Conservation (phyloP, 2,329 filamentous ascomycete species). For the Botrytis cinerea region DNA sequence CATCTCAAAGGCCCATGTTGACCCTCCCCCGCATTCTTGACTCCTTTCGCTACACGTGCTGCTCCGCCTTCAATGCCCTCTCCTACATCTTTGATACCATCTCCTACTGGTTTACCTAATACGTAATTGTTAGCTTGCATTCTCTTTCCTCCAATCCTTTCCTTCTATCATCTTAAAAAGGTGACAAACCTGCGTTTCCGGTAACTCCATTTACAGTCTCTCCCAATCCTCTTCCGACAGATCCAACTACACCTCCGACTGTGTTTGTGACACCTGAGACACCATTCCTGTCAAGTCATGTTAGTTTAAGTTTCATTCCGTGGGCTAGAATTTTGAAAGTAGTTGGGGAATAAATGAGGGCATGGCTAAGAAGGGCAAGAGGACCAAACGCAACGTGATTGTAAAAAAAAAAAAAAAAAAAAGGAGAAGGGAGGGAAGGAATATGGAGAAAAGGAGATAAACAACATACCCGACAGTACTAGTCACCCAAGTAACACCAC, state of each 20-base stretch:
- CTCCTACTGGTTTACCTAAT: slow-evolving; percentile 34
- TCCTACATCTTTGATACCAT: slow-evolving; percentile 35
- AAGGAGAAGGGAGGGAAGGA: not conserved
- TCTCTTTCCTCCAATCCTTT: too few relatives aligned
- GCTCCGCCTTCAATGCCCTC: slow-evolving; percentile 34
- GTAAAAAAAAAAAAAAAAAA: not conserved
- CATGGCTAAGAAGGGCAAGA: not conserved
- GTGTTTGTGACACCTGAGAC: slow-evolving; percentile 33
- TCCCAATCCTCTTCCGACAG: slow-evolving; percentile 34
- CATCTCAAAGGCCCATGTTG: slow-evolving; percentile 25
- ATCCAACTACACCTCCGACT: slow-evolving; percentile 33
- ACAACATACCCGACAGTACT: slow-evolving; percentile 28
- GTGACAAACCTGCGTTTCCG: slow-evolving; percentile 22
- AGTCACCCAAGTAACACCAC: slow-evolving; percentile 30
- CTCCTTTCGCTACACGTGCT: slow-evolving; percentile 31
- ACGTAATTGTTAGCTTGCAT: not conserved
- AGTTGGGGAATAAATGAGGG: not conserved
- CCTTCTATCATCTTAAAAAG: not conserved
- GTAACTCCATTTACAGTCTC: slow-evolving; percentile 35
- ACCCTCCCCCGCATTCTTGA: slow-evolving; percentile 36
- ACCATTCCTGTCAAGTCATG: slow-evolving; percentile 27
- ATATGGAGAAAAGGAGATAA: too few relatives aligned
- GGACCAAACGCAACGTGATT: not conserved
- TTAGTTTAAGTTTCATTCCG: not conserved
- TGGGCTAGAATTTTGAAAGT: too few relatives aligned